A percentile compares a stretch with the other conserved stretches of the same genome.
Conservation (phyloP, 192 early-diverging fungal genomes). For the Coemansia sp. region DNA sequence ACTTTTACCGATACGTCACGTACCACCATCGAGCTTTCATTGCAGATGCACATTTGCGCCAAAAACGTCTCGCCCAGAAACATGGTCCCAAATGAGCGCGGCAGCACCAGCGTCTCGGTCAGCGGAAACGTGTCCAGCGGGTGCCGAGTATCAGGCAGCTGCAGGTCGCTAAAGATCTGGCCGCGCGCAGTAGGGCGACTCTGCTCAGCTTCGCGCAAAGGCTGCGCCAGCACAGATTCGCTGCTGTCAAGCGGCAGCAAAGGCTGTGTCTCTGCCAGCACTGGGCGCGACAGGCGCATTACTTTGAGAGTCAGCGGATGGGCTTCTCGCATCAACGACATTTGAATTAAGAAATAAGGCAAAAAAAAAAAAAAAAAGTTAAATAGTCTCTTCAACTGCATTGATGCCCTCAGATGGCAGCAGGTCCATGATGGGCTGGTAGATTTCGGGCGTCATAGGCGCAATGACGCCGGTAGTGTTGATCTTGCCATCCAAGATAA, state of each 20-base stretch:
- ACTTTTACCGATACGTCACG: slow-evolving; percentile 73
- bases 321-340: slow-evolving; percentile 45
- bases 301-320: slow-evolving; percentile 87
- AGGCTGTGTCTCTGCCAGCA: slow-evolving; percentile 56
- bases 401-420: slow-evolving; percentile 87
- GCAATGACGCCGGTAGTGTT: slow-evolving; percentile 83
- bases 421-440: slow-evolving; percentile 83
- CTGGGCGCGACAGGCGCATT: slow-evolving; percentile 82
- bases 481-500: slow-evolving; percentile 85
- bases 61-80: slow-evolving; percentile 93
- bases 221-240: slow-evolving; percentile 29
- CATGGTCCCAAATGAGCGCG: slow-evolving; percentile 85
- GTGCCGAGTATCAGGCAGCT: slow-evolving; percentile 33
- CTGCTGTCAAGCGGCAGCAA: slow-evolving; percentile 37
- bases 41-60: slow-evolving; percentile 84
- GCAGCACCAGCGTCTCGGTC: slow-evolving; percentile 71
- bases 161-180: slow-evolving; percentile 31
- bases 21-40: slow-evolving; percentile 67
- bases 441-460: slow-evolving; percentile 86
- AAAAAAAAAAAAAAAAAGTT: slow-evolving; percentile 5
- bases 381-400: slow-evolving; percentile 69
- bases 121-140: slow-evolving; percentile 61
- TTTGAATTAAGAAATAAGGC: slow-evolving; percentile 2
- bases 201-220: slow-evolving; percentile 42
- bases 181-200: slow-evolving; percentile 50